A percentile compares a stretch with the other conserved stretches of the same genome.
Evolutionary conservation across 1,284 basidiomycete genomes (phyloP).

Genomic region (Ustilago sp.): DNA sequence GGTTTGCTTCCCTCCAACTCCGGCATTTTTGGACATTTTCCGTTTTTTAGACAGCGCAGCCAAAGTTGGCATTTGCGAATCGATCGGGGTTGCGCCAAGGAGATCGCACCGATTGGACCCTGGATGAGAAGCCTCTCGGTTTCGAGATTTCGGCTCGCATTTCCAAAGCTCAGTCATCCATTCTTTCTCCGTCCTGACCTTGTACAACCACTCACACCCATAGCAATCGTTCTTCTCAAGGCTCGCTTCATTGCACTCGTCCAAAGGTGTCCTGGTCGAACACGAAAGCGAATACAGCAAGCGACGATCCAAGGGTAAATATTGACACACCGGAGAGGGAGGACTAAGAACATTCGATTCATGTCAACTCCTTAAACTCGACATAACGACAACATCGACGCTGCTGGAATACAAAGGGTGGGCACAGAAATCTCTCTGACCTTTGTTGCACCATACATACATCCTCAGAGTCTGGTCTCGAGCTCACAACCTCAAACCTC

Average conservation of each 20-base stretch:
- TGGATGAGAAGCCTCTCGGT: not conserved
- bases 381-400: not conserved
- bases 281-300: too few relatives aligned
- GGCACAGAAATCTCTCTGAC: slow-evolving; percentile 23
- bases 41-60: slow-evolving; percentile 1
- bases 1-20: too few relatives aligned
- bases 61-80: slow-evolving; percentile 2
- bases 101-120: slow-evolving; percentile 2
- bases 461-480: slow-evolving; percentile 15
- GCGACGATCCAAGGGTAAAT: not conserved
- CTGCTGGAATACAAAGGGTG: slow-evolving; percentile 24
- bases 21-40: slow-evolving; percentile 8
- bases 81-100: slow-evolving; percentile 1
- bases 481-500: slow-evolving; percentile 33
- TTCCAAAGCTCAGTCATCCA: not conserved
- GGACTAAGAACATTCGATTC: not conserved
- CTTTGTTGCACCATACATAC: not conserved
- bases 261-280: too few relatives aligned
- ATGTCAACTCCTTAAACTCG: not conserved
- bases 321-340: not conserved
- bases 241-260: too few relatives aligned
- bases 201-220: not conserved
- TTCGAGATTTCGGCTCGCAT: not conserved
- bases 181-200: not conserved
- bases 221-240: not conserved